Percentiles rank a stretch among this genome's conserved stretches.
These are phyloP conservation scores for Populus deltoides DNA, from an alignment of 345 rosid genomes.

Conservation along the genomic window DNA sequence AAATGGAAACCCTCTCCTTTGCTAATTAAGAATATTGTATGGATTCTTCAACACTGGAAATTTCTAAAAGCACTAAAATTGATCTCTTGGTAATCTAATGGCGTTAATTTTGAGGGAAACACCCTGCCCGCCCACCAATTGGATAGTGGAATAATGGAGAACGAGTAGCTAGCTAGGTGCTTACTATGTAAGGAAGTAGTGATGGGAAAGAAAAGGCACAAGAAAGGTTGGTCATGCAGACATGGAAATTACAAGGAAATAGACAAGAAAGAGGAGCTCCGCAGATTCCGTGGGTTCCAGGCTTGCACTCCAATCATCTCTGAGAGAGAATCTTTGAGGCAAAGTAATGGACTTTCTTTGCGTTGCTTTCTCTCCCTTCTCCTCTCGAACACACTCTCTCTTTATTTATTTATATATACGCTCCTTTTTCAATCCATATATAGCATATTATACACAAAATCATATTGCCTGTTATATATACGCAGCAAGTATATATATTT, in stretches of 20 bases:
- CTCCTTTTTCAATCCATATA: no score
- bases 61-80: not conserved
- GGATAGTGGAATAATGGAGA: not conserved
- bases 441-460: not conserved
- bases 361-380: not conserved
- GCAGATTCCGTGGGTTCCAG: conserved; percentile 52
- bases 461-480: not conserved
- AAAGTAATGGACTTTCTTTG: conserved; percentile 9
- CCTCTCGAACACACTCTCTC: not conserved
- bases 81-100: not conserved
- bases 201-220: not conserved
- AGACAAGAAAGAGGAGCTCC: conserved; percentile 22
- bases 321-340: conserved; percentile 10
- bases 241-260: not conserved
- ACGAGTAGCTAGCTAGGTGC: not conserved
- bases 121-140: not conserved
- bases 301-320: conserved; percentile 46
- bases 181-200: not conserved
- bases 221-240: conserved; percentile 13
- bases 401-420: not conserved
- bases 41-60: no score
- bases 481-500: not conserved
- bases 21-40: no score
- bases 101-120: not conserved
- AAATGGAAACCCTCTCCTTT: no score